Base-by-base conservation (phyloP, 495 filamentous ascomycete species). In the Daldinia childiae region DNA sequence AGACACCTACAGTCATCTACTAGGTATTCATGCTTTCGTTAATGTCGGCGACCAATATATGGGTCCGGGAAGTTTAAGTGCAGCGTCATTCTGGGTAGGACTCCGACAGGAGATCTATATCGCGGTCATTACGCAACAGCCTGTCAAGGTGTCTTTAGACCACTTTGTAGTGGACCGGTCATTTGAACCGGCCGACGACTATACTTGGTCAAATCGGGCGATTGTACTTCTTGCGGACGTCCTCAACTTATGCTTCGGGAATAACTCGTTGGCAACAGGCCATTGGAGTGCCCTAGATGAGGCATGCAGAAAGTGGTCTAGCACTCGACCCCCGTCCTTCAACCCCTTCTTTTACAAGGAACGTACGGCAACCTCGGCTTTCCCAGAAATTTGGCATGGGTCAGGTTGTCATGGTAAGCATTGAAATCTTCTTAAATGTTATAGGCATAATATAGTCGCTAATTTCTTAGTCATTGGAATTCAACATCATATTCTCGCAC, bases 51-150 rank as follows among this genome's bases (percentile, higher is more conserved):
- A 80, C 36, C 74, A 74, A 1, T 79, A 75, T 38, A 79, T 83
- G 51, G 71, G 72, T 1, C 71, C 76, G 0, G 80, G 81, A 4
- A 84, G 81, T 34, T 69, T 89, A 2, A 75, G 79, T 19, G 81
- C 83, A 11, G 85, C 86, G 3, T 81, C 84, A 1, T 89, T 86
- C 72, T 88, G 86, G 85, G 85, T 89, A 32, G 84, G 84, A 8
- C 79, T 89, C 14, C 81, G 86, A 14, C 86, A 88, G 64, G 85
- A 87, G 65, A 87, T 89, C 39, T 87, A 87, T 72, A 78, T 78
- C 21, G 86, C 86, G 5, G 85, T 87, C 60, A 83, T 85, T n/a
- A 84, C 81, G 6, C 79, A 83, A 32, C 75, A 80, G 63, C 71
- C 79, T 3, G 80, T 87, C 11, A 73, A 80, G 15, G 71, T 85